Conservation (phyloP, 306 rosid species). For the Prunus fruticosa region DNA sequence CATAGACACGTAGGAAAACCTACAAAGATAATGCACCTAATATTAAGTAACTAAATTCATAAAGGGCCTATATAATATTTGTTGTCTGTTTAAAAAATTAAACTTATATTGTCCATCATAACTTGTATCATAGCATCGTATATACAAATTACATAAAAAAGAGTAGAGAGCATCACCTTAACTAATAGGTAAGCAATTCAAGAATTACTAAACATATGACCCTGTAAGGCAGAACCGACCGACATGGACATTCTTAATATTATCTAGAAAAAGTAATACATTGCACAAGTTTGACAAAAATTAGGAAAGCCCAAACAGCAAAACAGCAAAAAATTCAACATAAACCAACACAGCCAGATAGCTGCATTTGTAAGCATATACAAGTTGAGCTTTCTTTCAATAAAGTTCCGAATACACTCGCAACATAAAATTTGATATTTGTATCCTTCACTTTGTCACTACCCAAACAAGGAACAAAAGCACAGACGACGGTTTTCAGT, state of each 20-base stretch:
- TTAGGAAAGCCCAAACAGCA: not conserved
- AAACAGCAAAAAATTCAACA: not conserved
- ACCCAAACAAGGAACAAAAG: slow-evolving; percentile 17
- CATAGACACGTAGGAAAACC: not conserved
- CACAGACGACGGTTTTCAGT: not conserved
- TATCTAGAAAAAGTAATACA: not conserved
- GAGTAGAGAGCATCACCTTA: not conserved
- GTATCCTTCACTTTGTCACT: not conserved
- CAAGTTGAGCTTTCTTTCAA: not conserved
- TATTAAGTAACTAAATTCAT: not conserved
- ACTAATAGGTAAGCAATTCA: not conserved
- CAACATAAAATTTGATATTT: not conserved
- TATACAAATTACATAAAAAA: not conserved
- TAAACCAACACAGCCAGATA: not conserved
- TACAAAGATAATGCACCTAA: not conserved
- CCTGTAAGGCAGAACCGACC: not conserved
- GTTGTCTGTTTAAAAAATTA: not conserved
- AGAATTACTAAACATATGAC: not conserved
- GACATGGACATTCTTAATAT: not conserved
- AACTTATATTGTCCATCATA: not conserved
- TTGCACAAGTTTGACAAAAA: not conserved
- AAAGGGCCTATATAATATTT: not conserved
- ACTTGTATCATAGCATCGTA: not conserved
- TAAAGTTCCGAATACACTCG: not conserved
- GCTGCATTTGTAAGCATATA: not conserved